Percentiles rank a stretch among this genome's conserved stretches.
phyloP scores from a whole-genome alignment of 129 eudicot species.

The Rutidosis leptorrhynchoides region DNA sequence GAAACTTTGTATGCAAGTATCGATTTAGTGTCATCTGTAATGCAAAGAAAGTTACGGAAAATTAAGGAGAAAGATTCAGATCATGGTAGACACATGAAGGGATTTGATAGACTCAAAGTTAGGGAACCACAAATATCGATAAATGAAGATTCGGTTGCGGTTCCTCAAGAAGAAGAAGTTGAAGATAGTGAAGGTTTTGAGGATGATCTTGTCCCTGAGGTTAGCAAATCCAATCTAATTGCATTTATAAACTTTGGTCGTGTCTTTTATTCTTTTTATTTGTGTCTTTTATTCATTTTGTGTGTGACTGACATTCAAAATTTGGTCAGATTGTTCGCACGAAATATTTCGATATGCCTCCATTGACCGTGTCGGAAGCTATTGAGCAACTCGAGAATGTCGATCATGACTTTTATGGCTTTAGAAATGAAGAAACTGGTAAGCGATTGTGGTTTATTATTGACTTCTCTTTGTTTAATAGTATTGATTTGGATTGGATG shows the following conservation, averaged over 20 bases:
- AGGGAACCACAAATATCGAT: constrained; percentile 42
- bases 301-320: constrained; percentile 6
- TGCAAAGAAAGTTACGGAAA: constrained; percentile 81
- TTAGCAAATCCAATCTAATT: constrained; percentile 2
- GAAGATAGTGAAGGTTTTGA: constrained; percentile 40
- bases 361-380: constrained; percentile 77
- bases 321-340: constrained; percentile 76
- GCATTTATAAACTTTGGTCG: not conserved
- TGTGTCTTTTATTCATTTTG: not conserved
- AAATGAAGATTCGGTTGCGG: constrained; percentile 41
- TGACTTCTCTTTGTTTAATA: not conserved
- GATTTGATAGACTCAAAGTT: constrained; percentile 48
- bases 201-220: constrained; percentile 22
- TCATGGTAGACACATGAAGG: constrained; percentile 86
- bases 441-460: constrained; percentile 2
- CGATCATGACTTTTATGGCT: constrained; percentile 90
- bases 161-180: constrained; percentile 47
- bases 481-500: constrained; percentile 2
- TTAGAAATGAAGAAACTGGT: constrained; percentile 95
- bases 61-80: constrained; percentile 91
- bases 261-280: not conserved
- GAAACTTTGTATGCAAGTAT: constrained; percentile 72
- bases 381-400: constrained; percentile 88
- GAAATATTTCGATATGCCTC: constrained; percentile 89
- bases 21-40: constrained; percentile 67